Evolutionary conservation across 2,329 filamentous ascomycete genomes (phyloP), one percentile per base, ranked within the genome.

Genomic region (Colletotrichum nymphaeae): DNA sequence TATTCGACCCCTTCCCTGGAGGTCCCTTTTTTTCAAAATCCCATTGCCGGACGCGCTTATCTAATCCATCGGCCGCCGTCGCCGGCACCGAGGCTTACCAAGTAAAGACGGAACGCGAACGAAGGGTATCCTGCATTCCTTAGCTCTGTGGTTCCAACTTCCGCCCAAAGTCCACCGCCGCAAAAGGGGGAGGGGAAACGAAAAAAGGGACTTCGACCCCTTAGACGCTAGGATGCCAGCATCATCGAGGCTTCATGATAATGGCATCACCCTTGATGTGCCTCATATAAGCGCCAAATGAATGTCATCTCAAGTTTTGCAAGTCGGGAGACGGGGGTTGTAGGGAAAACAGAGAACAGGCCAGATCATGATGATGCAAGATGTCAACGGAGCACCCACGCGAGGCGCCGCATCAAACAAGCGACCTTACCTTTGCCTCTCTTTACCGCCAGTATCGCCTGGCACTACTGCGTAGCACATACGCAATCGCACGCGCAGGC

Each of bases 251-350:
- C 60, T 70, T 49, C 28, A 4, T 16, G 4, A 42, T 55, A 19
- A 67, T 35, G 56, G 71, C 71, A 73, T 73, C 49, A 73, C 46
- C 71, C 71, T 57, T 66, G 71, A 32, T 35, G 19, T 12, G 8
- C 12, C 22, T 16, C 22, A 53, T 55, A 58, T 53, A 57, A 60
- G 67, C 67, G 62, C 56, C 46, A 57, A 26, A 49, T 49, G 67
- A 57, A 66, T 73, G 60, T 62, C 56, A 71, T 73, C 70, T 65
- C 60, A 73, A 73, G 37, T 66, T 22, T 6, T 59, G 16, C 24
- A 22, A 56, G 19, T 56, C 46, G 22, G 30, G 59, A 28, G 37
- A 37, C 57, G 22, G n/a, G 42, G 42, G 42, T 49, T 16, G 14
- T 32, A 28, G 28, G 28, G 19, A 19, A 8, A 22, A 14, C n/a